Conservation (phyloP, 129 eudicot genomes). For the Saposhnikovia divaricata region DNA sequence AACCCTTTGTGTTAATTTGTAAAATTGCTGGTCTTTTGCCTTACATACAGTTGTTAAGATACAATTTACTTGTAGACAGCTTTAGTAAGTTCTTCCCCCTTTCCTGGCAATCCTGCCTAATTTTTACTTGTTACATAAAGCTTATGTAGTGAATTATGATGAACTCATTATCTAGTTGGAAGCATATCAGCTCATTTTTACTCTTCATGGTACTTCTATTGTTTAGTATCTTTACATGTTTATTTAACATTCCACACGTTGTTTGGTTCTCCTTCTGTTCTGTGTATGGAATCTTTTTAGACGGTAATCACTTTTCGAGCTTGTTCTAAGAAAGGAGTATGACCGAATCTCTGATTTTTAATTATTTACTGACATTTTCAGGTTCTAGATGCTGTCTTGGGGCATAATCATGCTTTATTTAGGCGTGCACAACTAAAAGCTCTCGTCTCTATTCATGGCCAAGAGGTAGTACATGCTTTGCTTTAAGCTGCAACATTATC, state of each 20-base stretch:
- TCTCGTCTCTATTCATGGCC: constrained; percentile 84
- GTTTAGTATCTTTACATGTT: neutral
- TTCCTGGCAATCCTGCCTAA: neutral
- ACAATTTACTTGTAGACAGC: neutral
- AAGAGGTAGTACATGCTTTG: constrained; percentile 50
- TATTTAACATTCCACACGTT: neutral
- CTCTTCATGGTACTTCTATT: neutral
- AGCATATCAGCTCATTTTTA: neutral
- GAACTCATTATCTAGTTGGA: neutral
- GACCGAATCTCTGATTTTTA: neutral
- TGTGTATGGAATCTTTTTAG: neutral
- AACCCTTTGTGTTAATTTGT: neutral
- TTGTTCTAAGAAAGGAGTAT: neutral
- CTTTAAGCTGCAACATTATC: neutral
- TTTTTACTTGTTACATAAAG: neutral
- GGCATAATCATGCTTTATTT: constrained; percentile 71
- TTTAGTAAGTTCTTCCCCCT: neutral
- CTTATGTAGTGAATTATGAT: neutral
- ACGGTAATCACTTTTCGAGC: neutral
- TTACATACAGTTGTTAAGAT: neutral
- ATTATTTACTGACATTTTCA: constrained; percentile 21
- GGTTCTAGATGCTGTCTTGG: constrained; percentile 78
- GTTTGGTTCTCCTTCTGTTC: neutral
- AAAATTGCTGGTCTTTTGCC: neutral
- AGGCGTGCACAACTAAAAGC: constrained; percentile 96